A percentile compares a stretch with the other conserved stretches of the same genome.
These are phyloP conservation scores for Aspergillus sp. DNA, from an alignment of 2,329 filamentous ascomycete species.

Conservation along the genomic window DNA sequence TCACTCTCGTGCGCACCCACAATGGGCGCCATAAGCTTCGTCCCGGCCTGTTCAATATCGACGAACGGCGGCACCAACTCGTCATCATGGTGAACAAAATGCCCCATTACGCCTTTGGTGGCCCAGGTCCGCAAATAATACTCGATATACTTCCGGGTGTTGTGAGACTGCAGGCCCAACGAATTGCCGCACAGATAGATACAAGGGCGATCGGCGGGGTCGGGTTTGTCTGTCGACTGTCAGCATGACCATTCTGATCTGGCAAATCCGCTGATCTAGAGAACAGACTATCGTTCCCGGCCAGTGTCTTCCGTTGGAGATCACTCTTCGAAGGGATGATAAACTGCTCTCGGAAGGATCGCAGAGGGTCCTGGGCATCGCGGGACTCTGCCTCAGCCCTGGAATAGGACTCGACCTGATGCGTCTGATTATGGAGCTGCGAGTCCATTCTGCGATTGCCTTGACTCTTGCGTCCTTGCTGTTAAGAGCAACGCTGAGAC, in stretches of 20 bases:
- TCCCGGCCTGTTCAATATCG: conserved; percentile 67
- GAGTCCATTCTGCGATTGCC: too few relatives aligned
- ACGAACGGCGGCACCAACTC: conserved; percentile 66
- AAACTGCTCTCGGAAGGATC: conserved; percentile 60
- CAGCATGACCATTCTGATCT: neutral
- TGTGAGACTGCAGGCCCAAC: conserved; percentile 70
- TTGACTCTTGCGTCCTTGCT: too few relatives aligned
- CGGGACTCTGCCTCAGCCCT: conserved; percentile 40
- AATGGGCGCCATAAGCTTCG: conserved; percentile 60
- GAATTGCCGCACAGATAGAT: conserved; percentile 90
- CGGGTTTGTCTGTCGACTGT: conserved; percentile 10
- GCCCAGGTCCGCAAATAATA: conserved; percentile 77
- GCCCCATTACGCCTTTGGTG: conserved; percentile 73
- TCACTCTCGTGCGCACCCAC: conserved; percentile 66
- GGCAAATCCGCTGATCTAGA: neutral
- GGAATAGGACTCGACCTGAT: neutral
- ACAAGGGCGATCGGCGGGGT: conserved; percentile 39
- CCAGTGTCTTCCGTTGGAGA: conserved; percentile 55
- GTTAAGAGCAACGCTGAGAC: too few relatives aligned
- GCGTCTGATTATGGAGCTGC: neutral
- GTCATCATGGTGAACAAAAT: conserved; percentile 63
- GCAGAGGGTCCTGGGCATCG: conserved; percentile 55
- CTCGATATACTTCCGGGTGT: conserved; percentile 56
- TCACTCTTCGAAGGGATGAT: conserved; percentile 67
- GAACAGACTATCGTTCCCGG: conserved; percentile 19